phyloP scores from a whole-genome alignment of 208 protist species.

The Plasmodiophora brassicae region DNA sequence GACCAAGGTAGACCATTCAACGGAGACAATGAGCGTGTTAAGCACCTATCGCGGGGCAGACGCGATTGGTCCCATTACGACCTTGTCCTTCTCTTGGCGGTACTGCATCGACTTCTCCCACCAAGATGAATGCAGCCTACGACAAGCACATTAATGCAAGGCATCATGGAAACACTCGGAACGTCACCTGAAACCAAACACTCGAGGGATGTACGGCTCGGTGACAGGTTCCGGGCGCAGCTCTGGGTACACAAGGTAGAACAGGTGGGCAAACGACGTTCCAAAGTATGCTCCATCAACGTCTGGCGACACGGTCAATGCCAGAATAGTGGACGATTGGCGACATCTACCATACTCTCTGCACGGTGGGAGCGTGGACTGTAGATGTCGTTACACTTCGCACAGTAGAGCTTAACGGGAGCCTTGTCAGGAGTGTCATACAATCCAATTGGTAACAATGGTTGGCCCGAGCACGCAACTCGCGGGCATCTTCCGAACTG shows the following conservation, averaged over 20 bases:
- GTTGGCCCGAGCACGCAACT: slow-evolving; percentile 87
- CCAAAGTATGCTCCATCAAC: slow-evolving; percentile 75
- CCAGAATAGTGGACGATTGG: neutral
- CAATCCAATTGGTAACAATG: slow-evolving; percentile 86
- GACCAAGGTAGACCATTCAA: no score
- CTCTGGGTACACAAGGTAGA: slow-evolving; percentile 61
- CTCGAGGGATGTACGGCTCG: slow-evolving; percentile 83
- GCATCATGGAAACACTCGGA: no score
- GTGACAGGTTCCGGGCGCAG: no score
- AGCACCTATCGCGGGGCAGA: no score
- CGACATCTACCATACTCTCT: neutral
- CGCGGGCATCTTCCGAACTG: slow-evolving; percentile 91
- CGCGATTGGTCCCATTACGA: no score
- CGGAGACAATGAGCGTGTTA: no score
- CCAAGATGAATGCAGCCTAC: no score
- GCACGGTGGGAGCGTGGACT: slow-evolving; percentile 83
- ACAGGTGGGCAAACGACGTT: slow-evolving; percentile 90
- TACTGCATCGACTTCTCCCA: no score
- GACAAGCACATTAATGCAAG: no score
- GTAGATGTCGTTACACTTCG: slow-evolving; percentile 92
- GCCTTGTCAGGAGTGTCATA: slow-evolving; percentile 42
- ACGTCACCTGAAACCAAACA: slow-evolving; percentile 85
- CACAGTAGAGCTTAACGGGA: slow-evolving; percentile 90
- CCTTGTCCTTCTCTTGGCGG: no score
- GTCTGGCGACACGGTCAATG: slow-evolving; percentile 32